phyloP scores from a whole-genome alignment of 768 basidiomycete genomes.

The Fistulinella prunicolor region DNA sequence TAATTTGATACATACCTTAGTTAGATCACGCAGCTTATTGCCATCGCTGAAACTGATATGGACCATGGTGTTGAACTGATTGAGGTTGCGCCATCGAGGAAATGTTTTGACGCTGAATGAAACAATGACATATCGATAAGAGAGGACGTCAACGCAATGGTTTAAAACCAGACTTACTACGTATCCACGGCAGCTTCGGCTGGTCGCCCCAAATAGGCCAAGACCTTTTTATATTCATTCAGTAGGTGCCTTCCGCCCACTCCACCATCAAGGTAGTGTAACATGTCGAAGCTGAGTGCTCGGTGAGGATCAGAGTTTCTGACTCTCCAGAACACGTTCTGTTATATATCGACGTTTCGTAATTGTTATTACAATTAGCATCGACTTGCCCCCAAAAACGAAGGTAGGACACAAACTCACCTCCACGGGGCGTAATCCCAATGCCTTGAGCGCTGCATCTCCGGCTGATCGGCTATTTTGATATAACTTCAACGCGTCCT shows the following conservation, averaged over 20 bases:
- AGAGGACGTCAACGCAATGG: too few species aligned
- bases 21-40: constrained; percentile 3
- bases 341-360: too few species aligned
- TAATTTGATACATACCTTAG: constrained; percentile 4
- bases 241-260: constrained; percentile 35
- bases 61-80: not conserved
- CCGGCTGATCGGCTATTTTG: too few species aligned
- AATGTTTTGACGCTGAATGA: constrained; percentile 26
- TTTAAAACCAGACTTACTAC: constrained; percentile 30
- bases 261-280: constrained; percentile 37
- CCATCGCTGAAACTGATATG: constrained; percentile 1
- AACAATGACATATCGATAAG: too few species aligned
- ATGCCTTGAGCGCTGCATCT: too few species aligned
- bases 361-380: too few species aligned
- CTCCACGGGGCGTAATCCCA: too few species aligned
- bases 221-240: constrained; percentile 20
- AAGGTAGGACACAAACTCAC: too few species aligned
- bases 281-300: constrained; percentile 37
- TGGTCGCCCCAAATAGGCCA: constrained; percentile 12
- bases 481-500: too few species aligned
- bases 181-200: constrained; percentile 11
- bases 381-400: too few species aligned
- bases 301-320: constrained; percentile 25
- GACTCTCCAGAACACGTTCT: too few species aligned
- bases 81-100: not conserved